A percentile compares a stretch with the other conserved stretches of the same genome.
Evolutionary conservation across 2,329 filamentous ascomycete species (phyloP).

Genomic region (Cladosporium halotolerans): DNA sequence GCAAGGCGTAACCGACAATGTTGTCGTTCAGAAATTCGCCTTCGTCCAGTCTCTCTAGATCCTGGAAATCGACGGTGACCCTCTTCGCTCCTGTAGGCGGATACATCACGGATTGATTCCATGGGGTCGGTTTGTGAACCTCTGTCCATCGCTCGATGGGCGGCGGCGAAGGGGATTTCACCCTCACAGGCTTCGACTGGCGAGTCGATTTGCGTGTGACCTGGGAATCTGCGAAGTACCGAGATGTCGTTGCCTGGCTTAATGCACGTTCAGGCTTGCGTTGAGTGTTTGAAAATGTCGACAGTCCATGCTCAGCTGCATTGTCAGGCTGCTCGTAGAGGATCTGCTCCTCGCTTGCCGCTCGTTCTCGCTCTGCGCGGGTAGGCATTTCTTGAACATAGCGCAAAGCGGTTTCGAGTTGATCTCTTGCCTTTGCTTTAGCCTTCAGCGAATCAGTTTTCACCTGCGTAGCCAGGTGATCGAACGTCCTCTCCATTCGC

Average conservation of each 20-base stretch:
- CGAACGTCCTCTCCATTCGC: not conserved
- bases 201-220: conserved; percentile 16
- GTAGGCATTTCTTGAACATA: not conserved
- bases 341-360: not conserved
- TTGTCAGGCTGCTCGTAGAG: not conserved
- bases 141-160: conserved; percentile 21
- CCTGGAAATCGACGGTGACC: conserved; percentile 62
- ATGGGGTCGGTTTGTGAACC: conserved; percentile 18
- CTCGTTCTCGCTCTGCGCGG: not conserved
- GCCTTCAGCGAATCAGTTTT: not conserved
- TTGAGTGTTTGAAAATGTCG: not conserved
- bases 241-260: not conserved
- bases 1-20: conserved; percentile 80
- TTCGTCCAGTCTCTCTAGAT: conserved; percentile 72
- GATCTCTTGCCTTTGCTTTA: not conserved
- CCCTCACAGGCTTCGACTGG: conserved; percentile 13
- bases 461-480: not conserved
- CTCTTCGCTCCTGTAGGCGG: conserved; percentile 53
- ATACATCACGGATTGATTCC: conserved; percentile 52
- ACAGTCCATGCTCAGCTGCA: not conserved
- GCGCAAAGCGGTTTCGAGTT: not conserved
- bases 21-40: conserved; percentile 89
- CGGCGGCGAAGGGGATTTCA: conserved; percentile 8
- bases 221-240: not conserved
- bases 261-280: not conserved